Evolutionary conservation across 2,329 filamentous ascomycete species (phyloP).

Genomic region (Huntiella omanensis): DNA sequence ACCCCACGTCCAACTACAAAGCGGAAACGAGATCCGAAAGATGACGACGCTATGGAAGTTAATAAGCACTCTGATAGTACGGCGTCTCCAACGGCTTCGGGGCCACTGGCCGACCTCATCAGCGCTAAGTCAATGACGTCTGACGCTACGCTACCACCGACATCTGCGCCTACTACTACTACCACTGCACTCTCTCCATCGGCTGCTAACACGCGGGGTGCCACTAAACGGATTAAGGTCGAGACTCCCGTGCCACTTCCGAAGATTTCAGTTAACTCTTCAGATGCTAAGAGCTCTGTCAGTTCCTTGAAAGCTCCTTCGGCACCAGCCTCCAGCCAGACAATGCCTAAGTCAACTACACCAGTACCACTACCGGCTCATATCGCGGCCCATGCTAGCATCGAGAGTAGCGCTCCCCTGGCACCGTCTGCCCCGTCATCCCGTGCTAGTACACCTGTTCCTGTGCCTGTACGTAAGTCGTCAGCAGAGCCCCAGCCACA

Average conservation of each 20-base stretch:
- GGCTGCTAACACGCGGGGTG: neutral
- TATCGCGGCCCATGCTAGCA: neutral
- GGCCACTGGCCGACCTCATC: too few species aligned
- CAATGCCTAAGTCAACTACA: conserved; percentile 19
- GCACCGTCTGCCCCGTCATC: conserved; percentile 1
- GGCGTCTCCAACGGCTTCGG: too few species aligned
- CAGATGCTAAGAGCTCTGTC: conserved; percentile 13
- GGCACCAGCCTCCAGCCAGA: neutral
- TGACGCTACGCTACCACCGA: neutral
- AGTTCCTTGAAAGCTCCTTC: neutral
- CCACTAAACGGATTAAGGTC: conserved; percentile 32
- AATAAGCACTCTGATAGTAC: too few species aligned
- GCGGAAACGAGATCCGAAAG: conserved; percentile 2
- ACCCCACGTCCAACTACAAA: neutral
- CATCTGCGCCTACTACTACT: conserved; percentile 19
- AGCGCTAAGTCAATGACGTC: too few species aligned
- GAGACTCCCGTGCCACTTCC: conserved; percentile 36
- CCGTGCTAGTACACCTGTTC: neutral
- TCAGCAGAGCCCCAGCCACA: neutral
- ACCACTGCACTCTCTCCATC: conserved; percentile 7
- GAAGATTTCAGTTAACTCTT: conserved; percentile 16
- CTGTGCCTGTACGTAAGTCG: neutral
- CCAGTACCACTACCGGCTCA: conserved; percentile 19
- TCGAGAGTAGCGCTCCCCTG: neutral
- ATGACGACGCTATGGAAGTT: conserved; percentile 7